phyloP scores from a whole-genome alignment of 805 yeast genomes.

The Teunomyces barrocoloradensis region DNA sequence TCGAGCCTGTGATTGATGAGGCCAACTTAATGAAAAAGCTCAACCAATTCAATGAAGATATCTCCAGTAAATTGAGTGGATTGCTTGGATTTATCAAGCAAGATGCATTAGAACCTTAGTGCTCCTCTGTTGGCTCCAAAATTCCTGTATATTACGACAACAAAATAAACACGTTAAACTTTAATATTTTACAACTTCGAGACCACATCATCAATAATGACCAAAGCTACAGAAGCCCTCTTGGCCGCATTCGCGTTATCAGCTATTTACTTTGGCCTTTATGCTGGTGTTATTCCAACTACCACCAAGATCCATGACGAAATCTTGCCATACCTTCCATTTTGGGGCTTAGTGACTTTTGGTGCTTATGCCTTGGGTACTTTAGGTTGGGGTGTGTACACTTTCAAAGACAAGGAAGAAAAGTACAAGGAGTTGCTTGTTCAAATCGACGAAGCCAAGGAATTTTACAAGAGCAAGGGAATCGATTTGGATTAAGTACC shows the following conservation, averaged over 20 bases:
- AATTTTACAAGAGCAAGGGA: conserved; percentile 53
- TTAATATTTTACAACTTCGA: background rate
- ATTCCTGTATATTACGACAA: background rate
- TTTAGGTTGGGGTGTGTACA: conserved; percentile 64
- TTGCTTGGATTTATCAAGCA: conserved; percentile 42
- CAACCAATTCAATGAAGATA: conserved; percentile 33
- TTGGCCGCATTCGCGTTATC: conserved; percentile 44
- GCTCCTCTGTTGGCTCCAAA: too few species aligned
- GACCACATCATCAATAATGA: conserved; percentile 39
- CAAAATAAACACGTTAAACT: conserved; percentile 6
- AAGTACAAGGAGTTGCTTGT: conserved; percentile 60
- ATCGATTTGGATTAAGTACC: conserved; percentile 43
- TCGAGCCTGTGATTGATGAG: conserved; percentile 5
- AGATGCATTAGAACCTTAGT: conserved; percentile 10
- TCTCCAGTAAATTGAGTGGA: conserved; percentile 27
- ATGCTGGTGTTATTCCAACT: conserved; percentile 53
- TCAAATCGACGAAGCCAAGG: conserved; percentile 62
- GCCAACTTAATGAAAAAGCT: conserved; percentile 33
- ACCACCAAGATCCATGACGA: conserved; percentile 47
- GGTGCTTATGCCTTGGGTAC: conserved; percentile 69
- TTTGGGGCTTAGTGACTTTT: conserved; percentile 66
- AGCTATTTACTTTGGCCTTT: conserved; percentile 53
- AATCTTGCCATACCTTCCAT: conserved; percentile 65
- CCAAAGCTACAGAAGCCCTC: conserved; percentile 63
- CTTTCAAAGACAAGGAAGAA: conserved; percentile 69